Conservation (phyloP, 352 stramenopile genomes). For the Phytophthora multivora region DNA sequence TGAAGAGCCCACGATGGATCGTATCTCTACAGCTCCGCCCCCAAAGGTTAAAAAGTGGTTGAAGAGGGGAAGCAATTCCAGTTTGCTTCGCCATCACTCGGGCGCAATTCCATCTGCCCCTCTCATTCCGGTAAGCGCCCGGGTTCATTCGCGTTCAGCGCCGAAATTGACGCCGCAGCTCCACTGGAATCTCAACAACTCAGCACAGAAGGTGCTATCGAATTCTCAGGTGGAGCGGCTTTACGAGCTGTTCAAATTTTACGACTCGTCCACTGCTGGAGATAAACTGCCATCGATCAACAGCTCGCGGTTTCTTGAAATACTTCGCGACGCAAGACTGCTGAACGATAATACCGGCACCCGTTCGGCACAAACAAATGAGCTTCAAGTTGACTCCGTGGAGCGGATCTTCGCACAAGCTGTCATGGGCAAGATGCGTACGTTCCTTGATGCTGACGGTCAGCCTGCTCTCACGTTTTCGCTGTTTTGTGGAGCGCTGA, state of each 20-base stretch:
- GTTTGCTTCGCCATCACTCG: conserved; percentile 11
- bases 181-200: conserved; percentile 64
- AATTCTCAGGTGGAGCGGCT: conserved; percentile 37
- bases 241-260: conserved; percentile 65
- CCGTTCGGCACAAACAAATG: background rate
- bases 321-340: conserved; percentile 48
- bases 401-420: conserved; percentile 63
- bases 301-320: conserved; percentile 41
- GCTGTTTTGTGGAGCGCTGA: conserved; percentile 55
- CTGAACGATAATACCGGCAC: conserved; percentile 6
- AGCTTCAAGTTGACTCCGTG: conserved; percentile 19
- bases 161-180: conserved; percentile 37
- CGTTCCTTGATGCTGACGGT: conserved; percentile 56
- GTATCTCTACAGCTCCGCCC: conserved; percentile 14
- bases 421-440: conserved; percentile 59
- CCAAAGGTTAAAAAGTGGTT: conserved; percentile 15
- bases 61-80: background rate
- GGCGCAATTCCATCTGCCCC: background rate
- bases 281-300: conserved; percentile 59
- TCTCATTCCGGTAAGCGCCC: background rate
- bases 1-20: conserved; percentile 4
- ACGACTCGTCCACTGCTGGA: conserved; percentile 55
- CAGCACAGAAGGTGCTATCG: conserved; percentile 32
- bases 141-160: conserved; percentile 20
- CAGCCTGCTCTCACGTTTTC: conserved; percentile 58